Base-by-base conservation (phyloP, 345 rosid genomes). In the Pugionium cornutum region DNA sequence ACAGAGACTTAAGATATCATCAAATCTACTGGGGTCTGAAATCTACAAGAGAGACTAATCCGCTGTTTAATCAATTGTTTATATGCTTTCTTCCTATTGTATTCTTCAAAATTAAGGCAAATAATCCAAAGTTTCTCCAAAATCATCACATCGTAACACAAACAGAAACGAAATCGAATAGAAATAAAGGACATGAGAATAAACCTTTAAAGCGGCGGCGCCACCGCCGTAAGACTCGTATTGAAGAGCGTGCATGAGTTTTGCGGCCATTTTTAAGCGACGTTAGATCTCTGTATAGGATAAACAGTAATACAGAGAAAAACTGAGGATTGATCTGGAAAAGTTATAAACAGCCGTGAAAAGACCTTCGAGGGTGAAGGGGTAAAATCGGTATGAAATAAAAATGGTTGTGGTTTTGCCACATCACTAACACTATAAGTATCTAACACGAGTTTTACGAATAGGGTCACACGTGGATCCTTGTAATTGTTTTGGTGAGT, bases 191-290 rank as follows among this genome's bases (percentile, higher is more conserved):
- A 37, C 41, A 18, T 18, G 18, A 18, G 41, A 37, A 37, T 7
- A 4, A 4, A 37, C 41, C 83, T 77, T 73, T 44, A 82, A 75
- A 28, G 64, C 83, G 42, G 83, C 62, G 6, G 62, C 71, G 6
- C 83, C 83, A 18, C 86, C 83, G 8, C 79, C 86, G 59, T 80
- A 82, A 11, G 73, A 33, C 7, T 73, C 62, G 64, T 80, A 82
- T 6, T 74, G 86, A 67, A 82, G 75, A 35, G 86, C 86, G 25
- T 61, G 73, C 83, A 82, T 82, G 0, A 75, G 55, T 61, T 79
- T 79, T 7, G 39, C 74, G 7, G 79, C 77, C 86, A 79, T 82
- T 66, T 8, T 5, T 43, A 6, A 10, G 40, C 48, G 50, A 61
- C 33, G 40, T 1, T 4, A 18, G 74, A 69, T 51, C 37, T 43